Evolutionary conservation across 139 green algal species (phyloP).

Genomic region (Diplosphaera chodatii): DNA sequence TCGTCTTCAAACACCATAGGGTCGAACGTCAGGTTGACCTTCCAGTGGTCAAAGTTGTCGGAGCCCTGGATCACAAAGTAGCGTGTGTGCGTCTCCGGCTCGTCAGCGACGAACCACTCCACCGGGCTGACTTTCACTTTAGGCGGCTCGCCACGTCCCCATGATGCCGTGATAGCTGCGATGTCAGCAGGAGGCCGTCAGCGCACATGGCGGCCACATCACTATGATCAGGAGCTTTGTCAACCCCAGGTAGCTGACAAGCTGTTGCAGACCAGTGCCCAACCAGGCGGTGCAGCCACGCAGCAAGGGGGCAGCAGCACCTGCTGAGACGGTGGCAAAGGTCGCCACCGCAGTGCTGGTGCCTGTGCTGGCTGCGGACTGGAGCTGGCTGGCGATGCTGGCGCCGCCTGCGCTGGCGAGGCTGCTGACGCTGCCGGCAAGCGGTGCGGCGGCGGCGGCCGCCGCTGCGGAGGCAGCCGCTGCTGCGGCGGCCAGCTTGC

Average conservation of each 20-base stretch:
- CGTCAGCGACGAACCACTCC: constrained; percentile 81
- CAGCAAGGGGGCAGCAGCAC: background rate
- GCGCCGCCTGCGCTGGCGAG: constrained; percentile 15
- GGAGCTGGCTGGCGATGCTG: constrained; percentile 34
- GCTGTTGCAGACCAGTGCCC: too few species aligned
- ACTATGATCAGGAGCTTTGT: too few species aligned
- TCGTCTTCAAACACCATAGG: constrained; percentile 90
- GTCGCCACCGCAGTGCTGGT: constrained; percentile 35
- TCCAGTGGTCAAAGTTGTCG: constrained; percentile 74
- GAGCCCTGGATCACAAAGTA: constrained; percentile 85
- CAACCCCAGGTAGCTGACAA: too few species aligned
- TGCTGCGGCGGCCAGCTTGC: constrained; percentile 48
- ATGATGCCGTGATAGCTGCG: background rate
- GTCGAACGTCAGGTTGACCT: constrained; percentile 87
- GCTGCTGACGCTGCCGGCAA: constrained; percentile 21
- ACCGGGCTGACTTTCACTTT: background rate
- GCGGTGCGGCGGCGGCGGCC: constrained; percentile 15
- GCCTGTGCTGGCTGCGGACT: constrained; percentile 34
- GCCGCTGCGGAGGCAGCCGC: constrained; percentile 15
- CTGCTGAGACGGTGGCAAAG: constrained; percentile 33
- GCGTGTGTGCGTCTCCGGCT: constrained; percentile 43
- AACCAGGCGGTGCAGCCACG: background rate
- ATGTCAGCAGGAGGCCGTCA: too few species aligned
- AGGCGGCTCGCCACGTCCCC: background rate
- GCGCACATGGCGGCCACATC: too few species aligned